Evolutionary conservation across 169 alveolate species (phyloP).

Genomic region (Ichthyophthirius multifiliis): DNA sequence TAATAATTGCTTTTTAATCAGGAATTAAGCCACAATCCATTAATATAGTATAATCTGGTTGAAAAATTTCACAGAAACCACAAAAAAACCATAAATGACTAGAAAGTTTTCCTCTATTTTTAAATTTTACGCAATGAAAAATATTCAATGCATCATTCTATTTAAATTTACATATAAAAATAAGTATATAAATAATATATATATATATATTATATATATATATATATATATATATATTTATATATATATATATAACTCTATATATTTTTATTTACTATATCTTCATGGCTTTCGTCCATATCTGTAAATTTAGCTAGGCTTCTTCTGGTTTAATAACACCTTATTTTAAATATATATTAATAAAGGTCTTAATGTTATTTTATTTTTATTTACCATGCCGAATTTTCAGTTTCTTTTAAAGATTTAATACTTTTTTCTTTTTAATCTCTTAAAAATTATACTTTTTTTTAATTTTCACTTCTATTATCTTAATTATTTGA

Average conservation of each 20-base stretch:
- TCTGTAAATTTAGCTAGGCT: too few species aligned
- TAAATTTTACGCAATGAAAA: conserved; percentile 4
- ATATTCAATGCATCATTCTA: too few species aligned
- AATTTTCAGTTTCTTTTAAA: background rate
- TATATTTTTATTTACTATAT: too few species aligned
- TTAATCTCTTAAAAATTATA: background rate
- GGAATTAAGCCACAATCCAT: conserved; percentile 46
- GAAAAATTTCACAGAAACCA: conserved; percentile 24
- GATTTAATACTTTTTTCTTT: background rate
- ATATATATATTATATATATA: too few species aligned
- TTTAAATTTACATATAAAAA: too few species aligned
- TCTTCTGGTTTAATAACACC: too few species aligned
- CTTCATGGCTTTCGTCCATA: too few species aligned
- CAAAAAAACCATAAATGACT: conserved; percentile 20
- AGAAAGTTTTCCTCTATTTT: conserved; percentile 12
- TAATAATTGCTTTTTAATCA: conserved; percentile 3
- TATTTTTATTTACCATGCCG: background rate
- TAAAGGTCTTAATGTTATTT: too few species aligned
- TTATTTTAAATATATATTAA: too few species aligned
- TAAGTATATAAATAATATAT: too few species aligned
- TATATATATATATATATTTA: too few species aligned
- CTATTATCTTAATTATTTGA: background rate
- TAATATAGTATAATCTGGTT: conserved; percentile 38
- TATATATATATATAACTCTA: too few species aligned
- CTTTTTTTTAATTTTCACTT: background rate